Base-by-base conservation (phyloP, 805 yeast species). In the Maudiozyma pseudohumilis region DNA sequence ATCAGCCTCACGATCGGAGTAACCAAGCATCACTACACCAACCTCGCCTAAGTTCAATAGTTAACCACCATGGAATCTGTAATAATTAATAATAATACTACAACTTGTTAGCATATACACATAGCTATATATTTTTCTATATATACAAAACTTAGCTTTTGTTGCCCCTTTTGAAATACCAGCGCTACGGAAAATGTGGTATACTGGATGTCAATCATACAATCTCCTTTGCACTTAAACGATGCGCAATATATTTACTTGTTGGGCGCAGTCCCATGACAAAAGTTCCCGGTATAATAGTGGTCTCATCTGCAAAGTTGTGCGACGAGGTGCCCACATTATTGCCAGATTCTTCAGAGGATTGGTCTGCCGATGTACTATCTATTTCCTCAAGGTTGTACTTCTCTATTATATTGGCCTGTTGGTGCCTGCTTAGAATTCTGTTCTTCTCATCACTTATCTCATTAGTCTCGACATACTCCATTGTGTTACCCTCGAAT, bases 171-270 rank as follows among this genome's bases (percentile, higher is more conserved):
- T n/a, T n/a, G n/a, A n/a, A n/a, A n/a, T n/a, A n/a, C n/a, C n/a
- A n/a, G n/a, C n/a, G n/a, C n/a, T n/a, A n/a, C n/a, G n/a, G n/a
- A n/a, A n/a, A n/a, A n/a, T n/a, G n/a, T n/a, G n/a, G n/a, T n/a
- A n/a, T n/a, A n/a, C n/a, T n/a, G n/a, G n/a, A n/a, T n/a, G 15
- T 33, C 12, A 4, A 24, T 17, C n/a, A 17, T 23, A 32, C 22
- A 18, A 15, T n/a, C 23, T 20, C 25, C 20, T 25, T 28, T 16
- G 22, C 11, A 18, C 18, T 21, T 16, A 56, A 43, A 53, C 70
- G 75, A 72, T 74, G 76, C 2, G 85, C 83, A 53, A 86, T 58
- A 53, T 82, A 87, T 52, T 69, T 69, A 3, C 87, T 85, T 36
- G 83, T 73, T 51, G 86, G 94, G 3, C 92, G 37, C 51, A 68